A percentile compares a stretch with the other conserved stretches of the same genome.
Evolutionary conservation across 352 stramenopile genomes (phyloP).

Genomic region (Pythium periplocum): DNA sequence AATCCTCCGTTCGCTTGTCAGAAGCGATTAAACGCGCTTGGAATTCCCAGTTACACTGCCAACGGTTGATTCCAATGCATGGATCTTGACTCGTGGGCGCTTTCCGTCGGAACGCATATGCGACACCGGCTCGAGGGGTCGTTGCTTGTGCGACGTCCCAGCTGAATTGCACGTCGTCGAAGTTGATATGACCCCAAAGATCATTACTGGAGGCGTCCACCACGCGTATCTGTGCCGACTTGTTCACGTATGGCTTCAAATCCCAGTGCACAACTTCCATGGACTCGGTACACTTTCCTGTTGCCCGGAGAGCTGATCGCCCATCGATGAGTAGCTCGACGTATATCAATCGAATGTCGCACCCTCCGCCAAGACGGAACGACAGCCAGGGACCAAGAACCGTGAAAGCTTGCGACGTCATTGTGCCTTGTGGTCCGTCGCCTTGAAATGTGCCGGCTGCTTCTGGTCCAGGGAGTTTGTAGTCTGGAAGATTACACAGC

Average conservation of each 20-base stretch:
- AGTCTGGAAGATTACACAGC: slow-evolving; percentile 63
- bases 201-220: slow-evolving; percentile 85
- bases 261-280: slow-evolving; percentile 91
- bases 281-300: slow-evolving; percentile 86
- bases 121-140: slow-evolving; percentile 61
- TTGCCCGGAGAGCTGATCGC: slow-evolving; percentile 73
- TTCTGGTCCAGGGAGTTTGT: slow-evolving; percentile 65
- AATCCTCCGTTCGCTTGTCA: slow-evolving; percentile 84
- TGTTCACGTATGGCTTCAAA: slow-evolving; percentile 71
- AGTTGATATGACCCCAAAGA: slow-evolving; percentile 95
- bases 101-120: slow-evolving; percentile 77
- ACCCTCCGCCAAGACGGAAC: slow-evolving; percentile 94
- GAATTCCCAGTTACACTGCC: slow-evolving; percentile 84
- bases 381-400: slow-evolving; percentile 86
- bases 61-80: slow-evolving; percentile 58
- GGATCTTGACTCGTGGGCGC: slow-evolving; percentile 41
- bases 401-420: slow-evolving; percentile 93
- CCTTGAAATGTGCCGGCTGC: slow-evolving; percentile 80
- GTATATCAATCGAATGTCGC: slow-evolving; percentile 87
- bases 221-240: slow-evolving; percentile 88
- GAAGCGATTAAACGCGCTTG: slow-evolving; percentile 82
- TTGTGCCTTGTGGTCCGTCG: slow-evolving; percentile 86
- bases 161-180: slow-evolving; percentile 93
- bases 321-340: slow-evolving; percentile 95
- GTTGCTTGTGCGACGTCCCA: slow-evolving; percentile 79